Conservation (phyloP, 805 yeast genomes). For the Lachancea dasiensis region DNA sequence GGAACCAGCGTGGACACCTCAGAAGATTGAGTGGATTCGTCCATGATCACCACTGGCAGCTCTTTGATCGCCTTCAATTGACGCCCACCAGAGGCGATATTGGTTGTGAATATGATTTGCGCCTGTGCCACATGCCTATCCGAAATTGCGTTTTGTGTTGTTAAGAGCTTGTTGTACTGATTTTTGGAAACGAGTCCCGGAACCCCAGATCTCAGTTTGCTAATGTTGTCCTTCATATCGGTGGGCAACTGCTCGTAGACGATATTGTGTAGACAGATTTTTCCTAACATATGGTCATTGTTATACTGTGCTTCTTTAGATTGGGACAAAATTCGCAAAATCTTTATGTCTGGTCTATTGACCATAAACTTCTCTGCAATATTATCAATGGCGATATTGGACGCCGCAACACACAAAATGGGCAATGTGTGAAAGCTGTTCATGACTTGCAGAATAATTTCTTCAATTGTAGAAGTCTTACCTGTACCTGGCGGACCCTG, state of each 20-base stretch:
- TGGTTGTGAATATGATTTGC: constrained; percentile 64
- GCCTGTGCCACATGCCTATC: constrained; percentile 55
- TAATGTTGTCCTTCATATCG: constrained; percentile 37
- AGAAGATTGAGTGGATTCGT: constrained; percentile 72
- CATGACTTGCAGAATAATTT: constrained; percentile 50
- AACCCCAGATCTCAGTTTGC: constrained; percentile 40
- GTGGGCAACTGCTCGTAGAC: constrained; percentile 45
- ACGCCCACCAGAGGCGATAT: constrained; percentile 66
- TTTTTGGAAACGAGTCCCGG: constrained; percentile 37
- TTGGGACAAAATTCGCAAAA: constrained; percentile 52
- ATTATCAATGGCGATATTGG: constrained; percentile 70
- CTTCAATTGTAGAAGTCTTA: constrained; percentile 66
- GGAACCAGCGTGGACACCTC: constrained; percentile 71
- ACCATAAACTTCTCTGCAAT: constrained; percentile 62
- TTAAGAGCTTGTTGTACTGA: constrained; percentile 45
- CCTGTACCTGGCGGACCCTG: constrained; percentile 88
- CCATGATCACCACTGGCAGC: constrained; percentile 67
- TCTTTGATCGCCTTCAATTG: constrained; percentile 49
- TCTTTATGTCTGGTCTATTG: constrained; percentile 41
- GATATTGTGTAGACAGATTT: constrained; percentile 60
- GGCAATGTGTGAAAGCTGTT: constrained; percentile 53
- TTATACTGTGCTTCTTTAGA: constrained; percentile 59
- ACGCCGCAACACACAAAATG: constrained; percentile 67
- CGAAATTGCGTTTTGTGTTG: constrained; percentile 40
- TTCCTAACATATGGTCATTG: constrained; percentile 48